A percentile compares a stretch with the other conserved stretches of the same genome.
These are phyloP conservation scores for Schoenoplectus tabernaemontani DNA, from an alignment of 202 grass and related monocot genomes.

Conservation along the genomic window DNA sequence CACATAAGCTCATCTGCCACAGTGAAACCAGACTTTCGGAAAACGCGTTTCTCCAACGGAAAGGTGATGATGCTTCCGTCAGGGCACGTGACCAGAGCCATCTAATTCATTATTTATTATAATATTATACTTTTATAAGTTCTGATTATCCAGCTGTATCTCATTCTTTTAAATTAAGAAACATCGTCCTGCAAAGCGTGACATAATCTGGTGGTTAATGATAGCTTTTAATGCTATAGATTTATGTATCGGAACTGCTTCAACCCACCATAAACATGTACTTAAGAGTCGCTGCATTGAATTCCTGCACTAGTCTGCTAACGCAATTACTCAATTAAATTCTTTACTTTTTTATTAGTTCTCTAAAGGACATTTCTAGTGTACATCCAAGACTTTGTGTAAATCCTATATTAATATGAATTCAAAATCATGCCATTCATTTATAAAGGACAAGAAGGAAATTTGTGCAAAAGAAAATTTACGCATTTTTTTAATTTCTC, in stretches of 20 bases:
- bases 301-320: too few relatives aligned
- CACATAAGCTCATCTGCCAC: neutral
- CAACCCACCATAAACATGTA: neutral
- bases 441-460: too few relatives aligned
- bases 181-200: constrained; percentile 25
- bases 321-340: too few relatives aligned
- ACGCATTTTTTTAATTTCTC: too few relatives aligned
- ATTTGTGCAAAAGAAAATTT: too few relatives aligned
- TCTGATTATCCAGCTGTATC: constrained; percentile 25
- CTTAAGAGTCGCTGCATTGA: too few relatives aligned
- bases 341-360: too few relatives aligned
- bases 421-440: too few relatives aligned
- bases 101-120: neutral
- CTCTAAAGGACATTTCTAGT: too few relatives aligned
- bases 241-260: constrained; percentile 1
- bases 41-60: constrained; percentile 16
- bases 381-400: too few relatives aligned
- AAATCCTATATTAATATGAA: too few relatives aligned
- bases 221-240: constrained; percentile 5
- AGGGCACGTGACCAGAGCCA: neutral
- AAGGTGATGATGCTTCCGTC: neutral
- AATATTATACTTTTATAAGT: neutral
- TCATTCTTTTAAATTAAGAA: constrained; percentile 14
- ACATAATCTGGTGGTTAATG: constrained; percentile 22
- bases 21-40: neutral